These are phyloP conservation scores for Amanita pseudoporphyria DNA, from an alignment of 768 basidiomycete species.

Conservation along the genomic window DNA sequence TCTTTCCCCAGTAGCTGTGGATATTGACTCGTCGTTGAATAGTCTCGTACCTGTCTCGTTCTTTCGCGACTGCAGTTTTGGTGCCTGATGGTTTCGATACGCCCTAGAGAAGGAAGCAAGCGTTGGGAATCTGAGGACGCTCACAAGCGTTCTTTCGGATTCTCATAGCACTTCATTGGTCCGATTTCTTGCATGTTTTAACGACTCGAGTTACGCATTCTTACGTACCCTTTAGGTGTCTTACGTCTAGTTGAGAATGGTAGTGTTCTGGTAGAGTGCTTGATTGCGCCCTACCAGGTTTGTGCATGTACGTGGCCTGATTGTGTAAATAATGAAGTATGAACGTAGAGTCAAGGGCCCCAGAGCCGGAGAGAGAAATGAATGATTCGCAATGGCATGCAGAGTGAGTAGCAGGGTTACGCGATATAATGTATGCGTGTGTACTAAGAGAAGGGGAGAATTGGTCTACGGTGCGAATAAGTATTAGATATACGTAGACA, in stretches of 20 bases:
- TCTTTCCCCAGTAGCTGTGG: too few relatives aligned
- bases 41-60: not conserved
- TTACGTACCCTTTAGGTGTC: not conserved
- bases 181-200: constrained; percentile 3
- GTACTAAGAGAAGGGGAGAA: too few relatives aligned
- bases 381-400: too few relatives aligned
- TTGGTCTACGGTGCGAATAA: not conserved
- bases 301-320: not conserved
- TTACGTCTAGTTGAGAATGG: not conserved
- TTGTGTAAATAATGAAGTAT: not conserved
- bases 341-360: not conserved
- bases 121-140: not conserved
- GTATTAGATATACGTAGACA: not conserved
- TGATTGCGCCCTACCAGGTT: not conserved
- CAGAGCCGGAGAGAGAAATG: too few relatives aligned
- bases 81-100: not conserved
- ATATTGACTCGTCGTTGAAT: too few relatives aligned
- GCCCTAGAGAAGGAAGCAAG: not conserved
- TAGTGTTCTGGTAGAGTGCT: not conserved
- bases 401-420: too few relatives aligned
- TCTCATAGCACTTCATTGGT: not conserved
- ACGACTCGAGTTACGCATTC: not conserved
- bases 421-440: too few relatives aligned
- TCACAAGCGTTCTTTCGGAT: not conserved
- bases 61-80: not conserved